Conservation (phyloP, 1,139 yeast species). For the Candida sp. region DNA sequence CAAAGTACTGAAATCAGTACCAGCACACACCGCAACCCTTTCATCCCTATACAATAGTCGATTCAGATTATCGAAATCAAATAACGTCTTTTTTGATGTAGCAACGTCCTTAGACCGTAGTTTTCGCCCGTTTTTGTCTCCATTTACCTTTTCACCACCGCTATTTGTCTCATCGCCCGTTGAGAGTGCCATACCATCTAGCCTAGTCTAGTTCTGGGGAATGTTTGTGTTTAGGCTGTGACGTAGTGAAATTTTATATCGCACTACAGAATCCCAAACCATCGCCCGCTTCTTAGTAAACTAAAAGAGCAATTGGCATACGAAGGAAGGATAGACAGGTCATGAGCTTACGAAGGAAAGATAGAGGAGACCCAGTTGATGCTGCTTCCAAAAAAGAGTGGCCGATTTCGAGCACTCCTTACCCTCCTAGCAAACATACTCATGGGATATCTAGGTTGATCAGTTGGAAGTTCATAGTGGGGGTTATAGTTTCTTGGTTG, state of each 20-base stretch:
- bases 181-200: neutral
- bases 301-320: neutral
- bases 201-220: neutral
- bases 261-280: neutral
- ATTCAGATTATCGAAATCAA: slow-evolving; percentile 31
- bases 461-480: slow-evolving; percentile 5
- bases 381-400: neutral
- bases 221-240: neutral
- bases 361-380: neutral
- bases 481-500: slow-evolving; percentile 35
- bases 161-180: neutral
- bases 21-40: slow-evolving; percentile 12
- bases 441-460: neutral
- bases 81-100: slow-evolving; percentile 12
- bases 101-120: slow-evolving; percentile 17
- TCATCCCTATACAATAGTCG: slow-evolving; percentile 20
- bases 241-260: neutral
- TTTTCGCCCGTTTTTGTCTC: slow-evolving; percentile 10
- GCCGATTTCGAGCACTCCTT: slow-evolving; percentile 1
- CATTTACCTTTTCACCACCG: slow-evolving; percentile 1
- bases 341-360: slow-evolving; percentile 1
- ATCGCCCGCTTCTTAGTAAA: neutral
- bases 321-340: neutral
- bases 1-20: slow-evolving; percentile 6
- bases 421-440: neutral